Percentiles rank a stretch among this genome's conserved stretches.
Evolutionary conservation across 345 rosid genomes (phyloP).

Genomic region (Stellera chamaejasme): DNA sequence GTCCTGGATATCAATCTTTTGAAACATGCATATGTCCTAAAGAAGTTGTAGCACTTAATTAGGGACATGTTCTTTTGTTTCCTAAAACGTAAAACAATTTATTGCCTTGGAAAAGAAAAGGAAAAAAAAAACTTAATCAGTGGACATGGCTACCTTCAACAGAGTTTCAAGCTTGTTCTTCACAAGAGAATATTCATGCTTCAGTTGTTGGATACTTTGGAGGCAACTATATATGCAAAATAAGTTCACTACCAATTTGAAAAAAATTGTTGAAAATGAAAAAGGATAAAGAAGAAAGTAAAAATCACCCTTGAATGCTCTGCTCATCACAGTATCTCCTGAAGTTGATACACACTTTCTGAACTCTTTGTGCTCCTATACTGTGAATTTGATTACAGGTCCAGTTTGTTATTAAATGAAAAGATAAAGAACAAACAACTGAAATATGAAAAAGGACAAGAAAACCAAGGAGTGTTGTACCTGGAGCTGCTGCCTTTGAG

Average conservation of each 20-base stretch:
- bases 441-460: neutral
- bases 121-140: neutral
- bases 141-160: constrained; percentile 27
- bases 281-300: constrained; percentile 5
- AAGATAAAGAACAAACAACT: neutral
- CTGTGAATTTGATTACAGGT: constrained; percentile 20
- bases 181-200: constrained; percentile 38
- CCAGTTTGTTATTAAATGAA: neutral
- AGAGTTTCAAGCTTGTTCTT: constrained; percentile 54
- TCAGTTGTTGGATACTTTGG: constrained; percentile 50
- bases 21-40: neutral
- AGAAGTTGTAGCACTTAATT: too few species aligned
- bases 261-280: neutral
- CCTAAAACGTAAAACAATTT: too few species aligned
- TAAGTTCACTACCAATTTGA: neutral
- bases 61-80: too few species aligned
- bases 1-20: neutral
- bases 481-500: constrained; percentile 64
- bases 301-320: constrained; percentile 41
- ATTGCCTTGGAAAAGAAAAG: neutral
- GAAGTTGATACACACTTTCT: constrained; percentile 35
- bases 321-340: constrained; percentile 36
- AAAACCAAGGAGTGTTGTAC: constrained; percentile 10
- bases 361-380: constrained; percentile 57
- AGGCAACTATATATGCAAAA: constrained; percentile 31